A percentile compares a stretch with the other conserved stretches of the same genome.
Conservation (phyloP, 1,284 basidiomycete species). For the Ustilago xerochloae region DNA sequence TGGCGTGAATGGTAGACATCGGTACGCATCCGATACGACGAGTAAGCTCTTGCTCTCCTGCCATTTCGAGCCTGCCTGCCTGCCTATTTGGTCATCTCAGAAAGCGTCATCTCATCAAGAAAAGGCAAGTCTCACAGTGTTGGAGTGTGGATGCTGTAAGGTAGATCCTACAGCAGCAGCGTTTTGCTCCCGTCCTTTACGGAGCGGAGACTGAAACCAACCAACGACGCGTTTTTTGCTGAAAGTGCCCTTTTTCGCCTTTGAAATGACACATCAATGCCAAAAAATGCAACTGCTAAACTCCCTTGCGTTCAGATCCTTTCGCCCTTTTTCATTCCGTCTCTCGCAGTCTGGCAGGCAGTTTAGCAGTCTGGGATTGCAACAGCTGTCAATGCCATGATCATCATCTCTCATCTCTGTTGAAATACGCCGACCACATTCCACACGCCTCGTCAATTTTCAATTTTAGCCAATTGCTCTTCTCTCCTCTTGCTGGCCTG, state of each 20-base stretch:
- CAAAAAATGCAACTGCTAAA: background rate
- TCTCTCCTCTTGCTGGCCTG: no score
- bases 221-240: background rate
- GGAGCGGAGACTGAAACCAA: conserved; percentile 8
- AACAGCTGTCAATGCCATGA: conserved; percentile 1
- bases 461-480: no score
- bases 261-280: background rate
- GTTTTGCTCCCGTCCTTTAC: background rate
- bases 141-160: background rate
- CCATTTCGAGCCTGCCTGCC: no score
- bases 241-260: no score
- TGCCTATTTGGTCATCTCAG: no score
- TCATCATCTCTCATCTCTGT: background rate
- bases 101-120: no score
- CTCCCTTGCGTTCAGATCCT: background rate
- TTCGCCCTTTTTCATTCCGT: no score
- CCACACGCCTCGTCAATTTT: conserved; percentile 10
- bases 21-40: no score
- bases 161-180: background rate
- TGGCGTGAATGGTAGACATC: no score
- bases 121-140: no score
- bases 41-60: no score
- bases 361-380: background rate
- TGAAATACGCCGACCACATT: conserved; percentile 6
- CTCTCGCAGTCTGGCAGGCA: background rate